Evolutionary conservation across 2,329 filamentous ascomycete species (phyloP).

Genomic region (Rhynchosporium graminicola): DNA sequence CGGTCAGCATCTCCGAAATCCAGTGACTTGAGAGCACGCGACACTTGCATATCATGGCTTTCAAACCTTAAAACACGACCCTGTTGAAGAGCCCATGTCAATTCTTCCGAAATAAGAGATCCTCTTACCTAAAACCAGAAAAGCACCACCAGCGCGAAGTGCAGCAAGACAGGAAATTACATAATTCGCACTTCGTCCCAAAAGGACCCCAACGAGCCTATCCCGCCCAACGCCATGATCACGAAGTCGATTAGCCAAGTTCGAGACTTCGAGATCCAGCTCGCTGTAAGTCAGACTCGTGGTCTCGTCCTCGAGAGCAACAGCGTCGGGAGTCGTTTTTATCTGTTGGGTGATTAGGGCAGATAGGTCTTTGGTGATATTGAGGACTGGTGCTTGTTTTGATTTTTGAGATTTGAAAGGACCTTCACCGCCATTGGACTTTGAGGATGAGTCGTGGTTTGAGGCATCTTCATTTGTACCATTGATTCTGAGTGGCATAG

Average conservation of each 20-base stretch:
- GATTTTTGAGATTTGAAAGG: slow-evolving; percentile 27
- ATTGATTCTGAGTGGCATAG: slow-evolving; percentile 10
- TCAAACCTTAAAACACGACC: neutral
- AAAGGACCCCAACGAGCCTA: slow-evolving; percentile 71
- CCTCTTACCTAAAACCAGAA: slow-evolving; percentile 60
- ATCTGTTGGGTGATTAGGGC: slow-evolving; percentile 72
- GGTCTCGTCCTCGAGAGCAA: slow-evolving; percentile 72
- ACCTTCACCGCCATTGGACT: slow-evolving; percentile 15
- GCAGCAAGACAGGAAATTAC: slow-evolving; percentile 77
- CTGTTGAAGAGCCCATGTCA: neutral
- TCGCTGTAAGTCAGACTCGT: slow-evolving; percentile 70
- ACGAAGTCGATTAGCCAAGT: slow-evolving; percentile 65
- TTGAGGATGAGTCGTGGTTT: slow-evolving; percentile 10
- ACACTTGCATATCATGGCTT: neutral
- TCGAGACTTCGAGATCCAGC: slow-evolving; percentile 66
- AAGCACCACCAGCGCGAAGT: slow-evolving; percentile 77
- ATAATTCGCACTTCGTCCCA: slow-evolving; percentile 75
- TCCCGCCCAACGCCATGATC: slow-evolving; percentile 71
- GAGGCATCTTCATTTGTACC: slow-evolving; percentile 14
- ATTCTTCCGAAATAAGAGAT: neutral
- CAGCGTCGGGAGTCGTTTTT: slow-evolving; percentile 63
- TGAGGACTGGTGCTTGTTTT: slow-evolving; percentile 62
- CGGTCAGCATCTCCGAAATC: neutral
- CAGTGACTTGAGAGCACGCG: neutral
- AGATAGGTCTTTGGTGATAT: slow-evolving; percentile 70